Evolutionary conservation across 2,329 filamentous ascomycete species (phyloP), one percentile per base, ranked within the genome.

Genomic region (Aphanoascus verrucosus): DNA sequence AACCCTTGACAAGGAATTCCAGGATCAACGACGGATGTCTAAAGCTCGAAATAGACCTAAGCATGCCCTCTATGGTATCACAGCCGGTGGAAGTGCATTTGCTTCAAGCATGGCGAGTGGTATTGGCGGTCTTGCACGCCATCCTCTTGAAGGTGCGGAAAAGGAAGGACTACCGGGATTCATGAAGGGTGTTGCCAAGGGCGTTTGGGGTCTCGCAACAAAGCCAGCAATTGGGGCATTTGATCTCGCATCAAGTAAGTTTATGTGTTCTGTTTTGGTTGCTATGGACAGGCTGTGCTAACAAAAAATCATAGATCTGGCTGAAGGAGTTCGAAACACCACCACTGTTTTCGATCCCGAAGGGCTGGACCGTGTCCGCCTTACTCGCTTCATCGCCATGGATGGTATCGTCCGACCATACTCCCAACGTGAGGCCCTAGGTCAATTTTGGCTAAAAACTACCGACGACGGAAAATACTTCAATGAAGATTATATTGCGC

Each of bases 361-460:
- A 56, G 93, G 94, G 50, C 83, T 98, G 5, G 94, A 98, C 62
- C 88, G 93, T 47, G 89, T 95, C 20, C 87, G 93, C n/a, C 79
- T 94, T 49, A 86, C 90, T 5, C 86, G 93, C 15, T 96, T 94
- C 72, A 88, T 98, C 56, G 87, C 88, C 14, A 81, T 84, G 41
- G 91, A 98, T 67, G 93, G 93, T 40, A 87, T 98, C 56, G 90
- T 98, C 34, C 85, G 91, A 2, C 90, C 93, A 0, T 98, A 95
- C 75, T 90, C 84, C 53, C 87, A 94, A 66, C 87, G 93, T 45
- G 93, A 98, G 74, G 90, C 93, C 0, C 82, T 98, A 2, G 93
- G 93, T 0, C 93, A 98, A 68, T 96, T 88, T 75, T 98, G 93
- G 94, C 83, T 98, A 59, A 98, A 98, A 77, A 94, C 95, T 55